A percentile compares a stretch with the other conserved stretches of the same genome.
These are phyloP conservation scores for Hericium alpestre DNA, from an alignment of 768 basidiomycete genomes.

Conservation along the genomic window DNA sequence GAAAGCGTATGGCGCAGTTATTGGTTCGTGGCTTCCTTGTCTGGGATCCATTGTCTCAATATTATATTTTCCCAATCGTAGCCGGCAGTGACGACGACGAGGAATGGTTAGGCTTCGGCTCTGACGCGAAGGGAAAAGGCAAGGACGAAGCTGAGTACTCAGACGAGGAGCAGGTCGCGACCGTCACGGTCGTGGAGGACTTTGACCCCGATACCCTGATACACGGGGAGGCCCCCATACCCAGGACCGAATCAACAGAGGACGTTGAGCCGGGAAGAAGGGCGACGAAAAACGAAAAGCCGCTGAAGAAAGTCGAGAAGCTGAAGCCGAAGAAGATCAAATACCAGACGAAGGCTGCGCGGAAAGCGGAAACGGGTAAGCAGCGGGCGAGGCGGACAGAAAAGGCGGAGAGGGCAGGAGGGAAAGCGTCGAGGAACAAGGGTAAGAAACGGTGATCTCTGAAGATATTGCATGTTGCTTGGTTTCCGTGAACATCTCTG, in stretches of 20 bases:
- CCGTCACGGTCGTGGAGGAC: conserved; percentile 86
- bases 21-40: background rate
- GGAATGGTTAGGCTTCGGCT: conserved; percentile 36
- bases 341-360: conserved; percentile 63
- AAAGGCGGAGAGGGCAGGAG: conserved; percentile 65
- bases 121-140: conserved; percentile 21
- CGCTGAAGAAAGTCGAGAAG: background rate
- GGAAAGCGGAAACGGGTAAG: conserved; percentile 50
- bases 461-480: no score
- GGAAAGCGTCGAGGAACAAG: conserved; percentile 39
- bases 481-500: no score
- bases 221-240: conserved; percentile 26
- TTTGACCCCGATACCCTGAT: conserved; percentile 65
- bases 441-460: conserved; percentile 4
- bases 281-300: conserved; percentile 15
- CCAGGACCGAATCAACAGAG: conserved; percentile 2
- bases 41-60: background rate
- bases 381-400: conserved; percentile 56
- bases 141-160: conserved; percentile 54
- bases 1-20: conserved; percentile 45
- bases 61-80: conserved; percentile 2
- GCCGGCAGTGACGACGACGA: conserved; percentile 19
- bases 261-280: conserved; percentile 17
- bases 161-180: conserved; percentile 76
- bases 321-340: conserved; percentile 28